Evolutionary conservation across 2,329 filamentous ascomycete genomes (phyloP), one percentile per base, ranked within the genome.

Genomic region (Claviceps spartinae): DNA sequence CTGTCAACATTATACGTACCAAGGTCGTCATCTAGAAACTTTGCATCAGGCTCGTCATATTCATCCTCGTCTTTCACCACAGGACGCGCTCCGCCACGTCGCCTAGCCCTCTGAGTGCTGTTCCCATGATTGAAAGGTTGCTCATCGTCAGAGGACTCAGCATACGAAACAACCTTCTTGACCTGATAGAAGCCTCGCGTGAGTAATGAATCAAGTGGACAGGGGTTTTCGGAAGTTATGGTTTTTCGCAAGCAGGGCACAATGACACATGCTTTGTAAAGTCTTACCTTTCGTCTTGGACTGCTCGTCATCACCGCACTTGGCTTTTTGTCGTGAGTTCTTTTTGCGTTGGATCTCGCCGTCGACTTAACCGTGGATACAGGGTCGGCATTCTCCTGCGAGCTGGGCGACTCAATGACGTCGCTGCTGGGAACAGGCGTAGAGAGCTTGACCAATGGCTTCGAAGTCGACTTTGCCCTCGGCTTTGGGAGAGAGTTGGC

Each of bases 351-450:
- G 67, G 55, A 49, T 16, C 48, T 52, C 55, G 55, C 51, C n/a
- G 72, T 73, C 65, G 74, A 73, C 60, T 76, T 69, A 60, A 73
- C 74, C 66, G 77, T 76, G 8, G 47, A 46, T 2, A 11, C 47
- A 43, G 54, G 66, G 77, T 52, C 72, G 72, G 52, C 79, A 73
- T 85, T 83, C 59, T 85, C 81, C 56, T 86, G 81, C 0, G 83
- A 85, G 65, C 82, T 85, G 1, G 76, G 74, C 22, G 81, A 81
- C 50, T 84, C 81, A 26, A 80, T 65, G 38, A 77, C 78, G 67
- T 94, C 88, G 67, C 88, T 94, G 66, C 87, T 95, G 5, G 88
- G 85, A 5, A 85, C 78, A 4, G 88, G 88, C 0, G 88, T 90
- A 54, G 83, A 61, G 45, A 66, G 61, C 54, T 67, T 68, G 41